Evolutionary conservation across 192 early-diverging fungal genomes (phyloP).

Genomic region (Rhizophlyctis rosea): DNA sequence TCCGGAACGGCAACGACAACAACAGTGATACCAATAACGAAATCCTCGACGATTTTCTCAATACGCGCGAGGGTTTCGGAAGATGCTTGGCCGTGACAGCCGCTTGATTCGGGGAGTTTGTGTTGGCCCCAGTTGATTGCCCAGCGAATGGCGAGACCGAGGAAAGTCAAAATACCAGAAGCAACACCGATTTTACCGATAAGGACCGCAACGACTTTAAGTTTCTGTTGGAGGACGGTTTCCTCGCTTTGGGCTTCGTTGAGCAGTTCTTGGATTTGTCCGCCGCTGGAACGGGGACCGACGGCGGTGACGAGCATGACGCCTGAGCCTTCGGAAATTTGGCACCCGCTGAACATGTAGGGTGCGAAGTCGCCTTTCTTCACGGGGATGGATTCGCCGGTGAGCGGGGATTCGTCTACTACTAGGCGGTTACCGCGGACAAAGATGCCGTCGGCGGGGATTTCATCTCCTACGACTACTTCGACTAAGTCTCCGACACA

Average conservation of each 20-base stretch:
- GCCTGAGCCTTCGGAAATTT: conserved; percentile 53
- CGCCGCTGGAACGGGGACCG: conserved; percentile 47
- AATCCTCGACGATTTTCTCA: conserved; percentile 42
- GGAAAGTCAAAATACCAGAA: conserved; percentile 56
- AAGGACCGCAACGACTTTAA: conserved; percentile 53
- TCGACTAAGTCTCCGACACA: conserved; percentile 58
- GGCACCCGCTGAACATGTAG: conserved; percentile 56
- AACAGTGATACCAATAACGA: conserved; percentile 57
- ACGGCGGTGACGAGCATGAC: conserved; percentile 54
- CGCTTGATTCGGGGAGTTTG: conserved; percentile 4
- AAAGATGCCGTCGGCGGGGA: conserved; percentile 56
- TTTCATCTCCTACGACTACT: conserved; percentile 52
- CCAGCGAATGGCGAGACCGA: conserved; percentile 51
- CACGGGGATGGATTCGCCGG: conserved; percentile 58
- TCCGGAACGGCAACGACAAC: conserved; percentile 64
- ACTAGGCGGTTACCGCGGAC: conserved; percentile 50
- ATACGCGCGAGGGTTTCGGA: conserved; percentile 32
- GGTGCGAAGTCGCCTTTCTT: conserved; percentile 47
- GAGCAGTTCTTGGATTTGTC: conserved; percentile 58
- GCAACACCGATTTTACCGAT: conserved; percentile 63
- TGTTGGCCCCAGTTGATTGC: conserved; percentile 36
- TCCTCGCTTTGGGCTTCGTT: conserved; percentile 55
- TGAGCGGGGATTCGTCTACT: conserved; percentile 58
- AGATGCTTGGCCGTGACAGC: conserved; percentile 9
- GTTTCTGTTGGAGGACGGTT: conserved; percentile 55